Evolutionary conservation across 176 grass and related monocot species (phyloP).

Genomic region (Zizania latifolia): DNA sequence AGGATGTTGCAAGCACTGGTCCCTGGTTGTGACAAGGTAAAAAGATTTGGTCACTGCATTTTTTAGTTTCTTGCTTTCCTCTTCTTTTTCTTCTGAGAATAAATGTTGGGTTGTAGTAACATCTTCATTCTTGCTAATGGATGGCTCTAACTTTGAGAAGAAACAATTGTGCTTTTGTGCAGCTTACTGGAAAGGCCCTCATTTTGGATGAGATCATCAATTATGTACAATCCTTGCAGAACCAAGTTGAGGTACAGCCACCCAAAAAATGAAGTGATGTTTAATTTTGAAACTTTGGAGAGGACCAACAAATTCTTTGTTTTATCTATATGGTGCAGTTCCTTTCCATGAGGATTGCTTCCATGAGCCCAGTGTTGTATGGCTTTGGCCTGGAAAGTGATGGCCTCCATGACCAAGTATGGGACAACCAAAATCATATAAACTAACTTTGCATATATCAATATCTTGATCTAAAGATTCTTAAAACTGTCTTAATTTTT

Average conservation of each 20-base stretch:
- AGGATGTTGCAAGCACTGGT: constrained; percentile 86
- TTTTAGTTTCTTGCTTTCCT: neutral
- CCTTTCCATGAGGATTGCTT: constrained; percentile 96
- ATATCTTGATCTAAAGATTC: neutral
- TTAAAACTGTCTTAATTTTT: constrained; percentile 2
- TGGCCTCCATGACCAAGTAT: constrained; percentile 48
- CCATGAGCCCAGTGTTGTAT: constrained; percentile 59
- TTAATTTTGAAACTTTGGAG: constrained; percentile 12
- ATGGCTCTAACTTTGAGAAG: constrained; percentile 9
- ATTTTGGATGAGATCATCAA: constrained; percentile 97
- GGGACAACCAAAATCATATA: neutral
- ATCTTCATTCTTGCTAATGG: constrained; percentile 8
- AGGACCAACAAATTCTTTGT: neutral
- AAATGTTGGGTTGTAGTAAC: neutral
- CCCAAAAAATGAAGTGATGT: neutral
- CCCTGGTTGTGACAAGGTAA: constrained; percentile 92
- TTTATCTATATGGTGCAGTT: constrained; percentile 45
- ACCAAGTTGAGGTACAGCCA: constrained; percentile 89
- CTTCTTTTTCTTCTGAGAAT: neutral
- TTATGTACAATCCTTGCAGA: constrained; percentile 84
- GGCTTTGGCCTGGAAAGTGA: constrained; percentile 52
- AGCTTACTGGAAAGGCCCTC: constrained; percentile 83
- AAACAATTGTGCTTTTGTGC: constrained; percentile 17
- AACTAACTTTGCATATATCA: neutral
- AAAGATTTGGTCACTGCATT: neutral